These are phyloP conservation scores for Elaeis guineensis DNA, from an alignment of 176 grass and related monocot species.

Conservation along the genomic window DNA sequence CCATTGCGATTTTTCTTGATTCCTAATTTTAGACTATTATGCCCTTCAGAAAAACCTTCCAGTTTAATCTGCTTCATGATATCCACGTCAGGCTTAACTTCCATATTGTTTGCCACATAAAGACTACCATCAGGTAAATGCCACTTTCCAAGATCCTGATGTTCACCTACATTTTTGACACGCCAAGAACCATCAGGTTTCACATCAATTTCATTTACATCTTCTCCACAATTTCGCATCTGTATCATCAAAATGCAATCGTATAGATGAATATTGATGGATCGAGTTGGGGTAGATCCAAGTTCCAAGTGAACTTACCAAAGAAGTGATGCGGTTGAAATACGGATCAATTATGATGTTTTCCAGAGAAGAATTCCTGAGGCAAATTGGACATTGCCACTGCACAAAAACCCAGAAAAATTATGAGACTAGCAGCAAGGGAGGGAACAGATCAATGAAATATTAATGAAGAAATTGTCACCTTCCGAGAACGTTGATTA, in stretches of 20 bases:
- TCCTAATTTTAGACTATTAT: slow-evolving; percentile 64
- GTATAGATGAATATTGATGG: slow-evolving; percentile 2
- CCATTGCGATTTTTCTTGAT: slow-evolving; percentile 77
- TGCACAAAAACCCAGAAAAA: slow-evolving; percentile 43
- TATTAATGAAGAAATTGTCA: slow-evolving; percentile 22
- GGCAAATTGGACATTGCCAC: slow-evolving; percentile 98
- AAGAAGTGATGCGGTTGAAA: slow-evolving; percentile 82
- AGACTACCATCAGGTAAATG: slow-evolving; percentile 78
- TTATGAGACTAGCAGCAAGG: slow-evolving; percentile 7
- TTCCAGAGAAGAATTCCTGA: slow-evolving; percentile 90
- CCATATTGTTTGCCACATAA: slow-evolving; percentile 25
- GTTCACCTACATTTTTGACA: slow-evolving; percentile 61
- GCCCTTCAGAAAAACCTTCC: slow-evolving; percentile 63
- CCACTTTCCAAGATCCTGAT: slow-evolving; percentile 69
- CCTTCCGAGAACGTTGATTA: slow-evolving; percentile 95
- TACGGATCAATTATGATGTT: slow-evolving; percentile 87
- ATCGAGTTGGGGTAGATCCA: slow-evolving; percentile 3
- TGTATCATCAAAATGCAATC: slow-evolving; percentile 17
- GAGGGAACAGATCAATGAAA: slow-evolving; percentile 1
- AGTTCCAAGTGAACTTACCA: slow-evolving; percentile 41
- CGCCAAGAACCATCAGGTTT: slow-evolving; percentile 96
- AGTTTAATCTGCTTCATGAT: slow-evolving; percentile 42
- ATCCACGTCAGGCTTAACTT: slow-evolving; percentile 26
- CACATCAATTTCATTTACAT: slow-evolving; percentile 92
- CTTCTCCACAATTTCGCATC: slow-evolving; percentile 73